Evolutionary conservation across 192 early-diverging fungal genomes (phyloP), one percentile per base, ranked within the genome.

Genomic region (Gaertneriomyces sp.): DNA sequence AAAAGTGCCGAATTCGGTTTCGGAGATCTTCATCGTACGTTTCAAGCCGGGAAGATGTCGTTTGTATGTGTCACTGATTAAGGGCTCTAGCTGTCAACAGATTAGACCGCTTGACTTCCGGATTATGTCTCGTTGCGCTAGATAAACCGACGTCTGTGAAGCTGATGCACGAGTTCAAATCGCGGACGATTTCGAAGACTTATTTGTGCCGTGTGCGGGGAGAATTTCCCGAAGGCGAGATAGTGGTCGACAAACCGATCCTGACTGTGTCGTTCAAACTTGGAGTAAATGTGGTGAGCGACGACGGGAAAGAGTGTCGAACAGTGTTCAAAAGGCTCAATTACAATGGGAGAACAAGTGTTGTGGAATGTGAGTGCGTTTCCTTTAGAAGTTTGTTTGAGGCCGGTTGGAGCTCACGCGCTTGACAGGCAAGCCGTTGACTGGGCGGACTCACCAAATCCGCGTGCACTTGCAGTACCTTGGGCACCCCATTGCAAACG

Each of bases 391-490:
- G 2, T 33, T 33, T 33, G 25, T 33, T 49, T 49, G 47, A 49
- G 1, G n/a, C 14, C 33, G 4, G 42, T 1, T 25, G 39, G 38
- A 10, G 55, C 39, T 40, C 44, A n/a, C 63, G 7, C 12, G 42
- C 6, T 42, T 16, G 25, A n/a, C 19, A 80, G 79, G 79, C 63
- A 66, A 81, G 65, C 96, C 96, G 1, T 68, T 91, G 14, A 96
- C 95, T 0, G 96, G 96, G 2, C 78, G 96, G 39, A 97, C 95
- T 10, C 96, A 98, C 61, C 96, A 98, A 76, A 97, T 98, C 63
- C 87, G 96, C 41, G 95, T 98, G 47, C 96, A 98, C 65, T 70
- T 98, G 40, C 91, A 93, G 76, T 94, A 86, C 66, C 81, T 98
- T 0, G 96, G 96, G 5, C 83, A 84, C 57, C 94, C 95, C 1